Evolutionary conservation across 2,329 filamentous ascomycete genomes (phyloP), one percentile per base, ranked within the genome.

Genomic region (Aspergillus bombycis): DNA sequence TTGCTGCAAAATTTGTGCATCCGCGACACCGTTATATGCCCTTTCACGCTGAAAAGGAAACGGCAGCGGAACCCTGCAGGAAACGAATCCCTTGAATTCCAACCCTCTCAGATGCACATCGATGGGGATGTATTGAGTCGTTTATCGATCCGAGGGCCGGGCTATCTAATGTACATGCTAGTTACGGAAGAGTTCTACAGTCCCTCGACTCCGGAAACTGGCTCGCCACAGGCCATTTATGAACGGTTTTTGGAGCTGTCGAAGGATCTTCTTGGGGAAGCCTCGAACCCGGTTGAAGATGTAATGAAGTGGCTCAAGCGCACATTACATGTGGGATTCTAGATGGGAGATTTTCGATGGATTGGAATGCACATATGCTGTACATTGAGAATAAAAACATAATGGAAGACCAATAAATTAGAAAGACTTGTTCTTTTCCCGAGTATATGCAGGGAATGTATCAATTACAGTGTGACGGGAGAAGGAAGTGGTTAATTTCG

Each of bases 1-100:
- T 88, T 94, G 66, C 74, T 97, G 1, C 89, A 96, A 71, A 89
- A 90, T 63, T 74, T 96, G 55, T 88, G 86, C 32, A 75, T 83
- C 54, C 75, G 77, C 30, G 84, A 83, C 30, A 71, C 75, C 8
- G 67, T 72, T 4, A 75, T 88, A 14, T 87, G 82, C 62, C 84
- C 86, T 3, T 86, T 85, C 64, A 75, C 75, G 3, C 75, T 77
- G 30, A 76, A 74, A 60, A 66, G 71, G 36, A 71, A 64, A 52
- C 70, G 70, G 59, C 71, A 69, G 62, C 65, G 68, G 65, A 72
- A 68, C 28, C 65, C 70, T 21, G 68, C 71, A 16, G 70, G 74
- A 54, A 64, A 71, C 46, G 82, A 85, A 63, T 81, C 83, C 9
- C 74, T 75, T 28, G 65, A 71, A 7, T 74, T 77, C 11, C 80